Evolutionary conservation across 331 rosid species (phyloP), one percentile per base, ranked within the genome.

Genomic region (Spiraea crenata): DNA sequence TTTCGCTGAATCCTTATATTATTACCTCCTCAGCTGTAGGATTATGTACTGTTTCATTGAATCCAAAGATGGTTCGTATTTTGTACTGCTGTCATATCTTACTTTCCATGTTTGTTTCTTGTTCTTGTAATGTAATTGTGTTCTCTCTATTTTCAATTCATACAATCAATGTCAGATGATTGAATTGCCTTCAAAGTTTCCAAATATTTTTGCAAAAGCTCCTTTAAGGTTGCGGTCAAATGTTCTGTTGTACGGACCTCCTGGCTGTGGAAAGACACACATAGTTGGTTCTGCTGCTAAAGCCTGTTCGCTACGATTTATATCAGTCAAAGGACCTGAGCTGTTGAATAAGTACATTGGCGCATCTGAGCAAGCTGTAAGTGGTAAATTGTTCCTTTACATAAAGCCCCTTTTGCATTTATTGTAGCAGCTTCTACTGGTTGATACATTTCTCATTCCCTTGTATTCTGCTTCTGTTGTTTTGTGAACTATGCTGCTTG

Each of bases 351-450:
- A 93, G 77, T 93, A 91, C 69, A 91, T 91, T 72, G 99, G 99
- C 75, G 99, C 99, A 80, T 93, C 99, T 9, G 99, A 93, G 81
- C 99, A 93, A 91, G 99, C 99, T 81, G 99, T 93, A 86, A 87
- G 96, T 73, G 57, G 69, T 77, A 50, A 52, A 63, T 73, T 35
- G 54, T 62, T 65, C 47, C 56, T 81, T 42, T 63, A 9, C 14
- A 11, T 38, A 14, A 17, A 48, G 39, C 44, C 37, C 61, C 20
- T 5, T 67, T 62, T 48, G 76, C 65, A 38, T 58, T 58, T 48
- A 62, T 62, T 40, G 16, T 62, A 40, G 9, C 15, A 62, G 67
- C 35, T 35, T 62, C 35, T 40, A 62, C 5, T 3, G 34, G 48
- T n/a, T 62, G 20, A 15, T 20, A 34, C 45, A 59, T 7, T 13